These are phyloP conservation scores for Exophiala sp. DNA, from an alignment of 2,329 filamentous ascomycete species.

Conservation along the genomic window DNA sequence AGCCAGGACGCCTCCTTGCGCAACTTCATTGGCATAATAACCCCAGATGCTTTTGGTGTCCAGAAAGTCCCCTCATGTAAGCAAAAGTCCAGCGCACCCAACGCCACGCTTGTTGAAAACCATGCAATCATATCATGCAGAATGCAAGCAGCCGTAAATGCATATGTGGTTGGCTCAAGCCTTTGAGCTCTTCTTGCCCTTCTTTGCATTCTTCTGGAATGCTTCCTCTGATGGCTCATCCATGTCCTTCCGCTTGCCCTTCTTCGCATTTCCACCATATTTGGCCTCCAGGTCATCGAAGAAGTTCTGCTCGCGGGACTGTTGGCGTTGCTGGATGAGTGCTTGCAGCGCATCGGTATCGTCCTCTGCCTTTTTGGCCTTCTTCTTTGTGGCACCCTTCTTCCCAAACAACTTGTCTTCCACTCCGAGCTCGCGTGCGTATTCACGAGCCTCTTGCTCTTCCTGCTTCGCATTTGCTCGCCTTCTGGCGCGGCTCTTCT, in stretches of 20 bases:
- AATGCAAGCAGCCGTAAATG: background rate
- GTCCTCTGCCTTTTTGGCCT: conserved; percentile 42
- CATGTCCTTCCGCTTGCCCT: conserved; percentile 46
- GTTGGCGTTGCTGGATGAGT: conserved; percentile 39
- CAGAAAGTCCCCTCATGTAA: too few relatives aligned
- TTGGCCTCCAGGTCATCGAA: conserved; percentile 74
- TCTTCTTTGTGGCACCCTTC: conserved; percentile 46
- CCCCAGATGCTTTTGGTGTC: too few relatives aligned
- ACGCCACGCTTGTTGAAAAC: conserved; percentile 7
- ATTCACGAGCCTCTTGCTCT: conserved; percentile 67
- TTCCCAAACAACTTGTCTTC: conserved; percentile 65
- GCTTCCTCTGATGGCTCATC: conserved; percentile 63
- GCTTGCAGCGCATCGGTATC: conserved; percentile 59
- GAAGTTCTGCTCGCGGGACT: conserved; percentile 56
- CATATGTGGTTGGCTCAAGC: conserved; percentile 1
- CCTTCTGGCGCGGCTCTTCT: conserved; percentile 59
- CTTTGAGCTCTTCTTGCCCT: conserved; percentile 20
- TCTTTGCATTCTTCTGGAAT: conserved; percentile 47
- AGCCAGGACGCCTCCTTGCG: too few relatives aligned
- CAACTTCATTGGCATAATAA: too few relatives aligned
- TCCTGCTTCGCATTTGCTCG: conserved; percentile 63
- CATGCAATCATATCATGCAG: background rate
- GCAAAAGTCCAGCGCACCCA: background rate
- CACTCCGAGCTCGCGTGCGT: conserved; percentile 71
- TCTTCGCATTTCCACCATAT: conserved; percentile 49